phyloP scores from a whole-genome alignment of 208 protist species.

The Leishmania major region DNA sequence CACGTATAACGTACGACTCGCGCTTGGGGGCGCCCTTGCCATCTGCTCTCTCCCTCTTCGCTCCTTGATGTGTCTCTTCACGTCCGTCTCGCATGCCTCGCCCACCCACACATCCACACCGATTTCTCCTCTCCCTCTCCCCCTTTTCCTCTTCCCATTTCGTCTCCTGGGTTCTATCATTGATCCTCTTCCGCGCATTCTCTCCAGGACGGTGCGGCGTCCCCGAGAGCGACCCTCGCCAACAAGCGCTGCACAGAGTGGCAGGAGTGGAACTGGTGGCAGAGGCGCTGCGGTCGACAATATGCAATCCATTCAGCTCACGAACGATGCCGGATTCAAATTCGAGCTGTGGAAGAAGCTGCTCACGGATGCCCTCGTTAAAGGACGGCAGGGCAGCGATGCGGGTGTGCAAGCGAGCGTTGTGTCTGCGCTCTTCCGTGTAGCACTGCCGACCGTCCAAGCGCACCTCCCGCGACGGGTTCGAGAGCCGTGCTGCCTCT shows the following conservation, averaged over 20 bases:
- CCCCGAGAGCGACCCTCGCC: neutral
- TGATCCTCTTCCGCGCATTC: neutral
- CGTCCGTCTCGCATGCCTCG: neutral
- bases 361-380: constrained; percentile 8
- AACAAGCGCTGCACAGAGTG: neutral
- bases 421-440: constrained; percentile 29
- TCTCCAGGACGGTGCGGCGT: constrained; percentile 1
- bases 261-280: neutral
- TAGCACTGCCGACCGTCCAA: constrained; percentile 44
- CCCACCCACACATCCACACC: neutral
- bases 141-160: neutral
- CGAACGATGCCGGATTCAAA: constrained; percentile 77
- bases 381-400: neutral
- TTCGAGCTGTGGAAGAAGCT: constrained; percentile 69
- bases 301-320: constrained; percentile 53
- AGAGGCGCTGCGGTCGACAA: constrained; percentile 14
- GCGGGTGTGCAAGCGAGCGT: neutral
- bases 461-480: constrained; percentile 42
- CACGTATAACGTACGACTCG: neutral
- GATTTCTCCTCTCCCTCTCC: neutral
- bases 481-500: constrained; percentile 54
- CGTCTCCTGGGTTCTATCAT: neutral
- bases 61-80: neutral
- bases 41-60: neutral
- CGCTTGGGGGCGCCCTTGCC: neutral